Percentiles rank a stretch among this genome's conserved stretches.
Evolutionary conservation across 2,329 filamentous ascomycete genomes (phyloP).

Genomic region (Cladosporium cucumerinum): DNA sequence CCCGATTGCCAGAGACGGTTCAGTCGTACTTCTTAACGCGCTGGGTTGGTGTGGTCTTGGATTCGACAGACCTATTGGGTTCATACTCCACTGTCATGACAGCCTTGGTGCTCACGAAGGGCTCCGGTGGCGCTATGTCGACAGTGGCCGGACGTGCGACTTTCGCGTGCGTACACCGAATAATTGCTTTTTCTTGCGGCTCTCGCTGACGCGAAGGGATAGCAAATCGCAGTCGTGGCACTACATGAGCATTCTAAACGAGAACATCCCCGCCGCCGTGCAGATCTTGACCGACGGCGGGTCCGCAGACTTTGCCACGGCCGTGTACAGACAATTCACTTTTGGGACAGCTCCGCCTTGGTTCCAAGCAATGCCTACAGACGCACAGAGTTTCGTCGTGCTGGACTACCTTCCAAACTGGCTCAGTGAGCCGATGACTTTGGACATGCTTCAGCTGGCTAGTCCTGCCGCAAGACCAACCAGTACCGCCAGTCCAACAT

Average conservation of each 20-base stretch:
- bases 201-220: neutral
- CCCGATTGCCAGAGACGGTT: neutral
- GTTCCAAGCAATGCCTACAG: conserved; percentile 4
- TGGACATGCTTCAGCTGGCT: neutral
- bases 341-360: neutral
- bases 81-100: neutral
- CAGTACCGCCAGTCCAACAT: too few species aligned
- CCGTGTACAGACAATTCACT: neutral
- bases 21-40: neutral
- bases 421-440: neutral
- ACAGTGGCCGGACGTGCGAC: neutral
- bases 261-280: neutral
- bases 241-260: neutral
- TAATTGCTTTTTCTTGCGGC: neutral
- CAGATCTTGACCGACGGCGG: neutral
- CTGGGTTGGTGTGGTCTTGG: neutral
- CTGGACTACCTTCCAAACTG: neutral
- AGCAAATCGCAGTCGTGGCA: neutral
- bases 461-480: neutral
- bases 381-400: neutral
- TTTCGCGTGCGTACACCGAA: neutral
- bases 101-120: neutral
- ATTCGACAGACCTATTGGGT: neutral
- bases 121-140: neutral
- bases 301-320: neutral